These are phyloP conservation scores for Helotiales sp. DNA, from an alignment of 2,329 filamentous ascomycete genomes.

Conservation along the genomic window DNA sequence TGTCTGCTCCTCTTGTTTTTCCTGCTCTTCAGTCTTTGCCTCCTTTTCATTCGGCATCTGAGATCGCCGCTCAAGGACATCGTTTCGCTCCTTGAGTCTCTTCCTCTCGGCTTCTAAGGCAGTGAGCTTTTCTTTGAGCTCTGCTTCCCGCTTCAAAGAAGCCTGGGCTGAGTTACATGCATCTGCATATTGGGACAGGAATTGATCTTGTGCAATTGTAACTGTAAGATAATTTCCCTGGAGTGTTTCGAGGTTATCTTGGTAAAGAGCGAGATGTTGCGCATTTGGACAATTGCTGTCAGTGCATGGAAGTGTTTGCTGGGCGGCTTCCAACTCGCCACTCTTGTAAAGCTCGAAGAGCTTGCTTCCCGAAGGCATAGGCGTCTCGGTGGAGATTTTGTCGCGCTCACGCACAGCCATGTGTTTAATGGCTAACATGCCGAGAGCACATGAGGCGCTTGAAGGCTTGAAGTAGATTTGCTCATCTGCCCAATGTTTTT, in stretches of 20 bases:
- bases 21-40: no score
- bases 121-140: no score
- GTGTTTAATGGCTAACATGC: neutral
- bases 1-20: neutral
- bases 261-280: neutral
- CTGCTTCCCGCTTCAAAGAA: no score
- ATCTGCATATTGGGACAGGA: no score
- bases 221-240: no score
- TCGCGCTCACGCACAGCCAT: neutral
- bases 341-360: neutral
- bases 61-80: no score
- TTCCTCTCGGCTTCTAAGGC: no score
- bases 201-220: no score
- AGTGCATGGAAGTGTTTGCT: neutral
- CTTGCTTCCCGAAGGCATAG: neutral
- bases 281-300: neutral
- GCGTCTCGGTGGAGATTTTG: neutral
- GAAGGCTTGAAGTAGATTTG: neutral
- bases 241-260: neutral
- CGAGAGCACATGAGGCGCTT: neutral
- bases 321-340: neutral
- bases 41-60: no score
- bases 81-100: no score
- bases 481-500: neutral
- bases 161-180: no score